Evolutionary conservation across 352 stramenopile genomes (phyloP), one percentile per base, ranked within the genome.

Genomic region (Thalassiosira mediterranea): DNA sequence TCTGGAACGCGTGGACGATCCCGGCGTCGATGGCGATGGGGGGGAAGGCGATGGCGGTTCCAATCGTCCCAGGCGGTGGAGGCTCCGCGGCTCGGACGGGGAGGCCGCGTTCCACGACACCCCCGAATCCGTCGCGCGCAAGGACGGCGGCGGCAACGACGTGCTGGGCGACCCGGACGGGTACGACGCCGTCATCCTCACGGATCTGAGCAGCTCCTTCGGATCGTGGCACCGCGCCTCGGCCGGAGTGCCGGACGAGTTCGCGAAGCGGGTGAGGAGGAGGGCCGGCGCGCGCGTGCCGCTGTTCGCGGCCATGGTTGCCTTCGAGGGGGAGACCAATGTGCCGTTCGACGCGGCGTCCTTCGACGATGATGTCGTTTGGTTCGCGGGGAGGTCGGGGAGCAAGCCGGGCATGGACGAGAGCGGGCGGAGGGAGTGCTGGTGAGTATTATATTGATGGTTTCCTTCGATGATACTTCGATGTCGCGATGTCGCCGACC

Each of bases 181-280:
- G 25, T 87, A 84, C 61, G 84, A 90, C 72, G 81, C 66, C 11
- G 71, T 90, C 4, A 54, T 90, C 42, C 60, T 90, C 11, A 90
- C 84, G 1, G 84, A 90, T 63, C 67, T 84, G 5, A 76, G 47
- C 17, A 79, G 66, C 5, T 64, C 72, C 0, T 84, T 76, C 38
- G 80, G 64, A n/a, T 32, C 38, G 23, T 90, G 84, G 84, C 84
- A 90, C 38, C 63, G 84, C 47, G 84, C 84, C 7, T 83, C 65
- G 10, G 84, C 81, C 19, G 82, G 82, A 21, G 64, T 90, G n/a
- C 84, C 84, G 0, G 57, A 73, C 44, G 25, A 8, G 23, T 84
- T 90, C 62, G 26, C 53, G 2, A 21, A 11, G 4, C 28, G 17
- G 38, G 64, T 88, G 21, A 53, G 72, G 1, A 5, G 65, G 25